Evolutionary conservation across 2,329 filamentous ascomycete species (phyloP).

Genomic region (Lachnellula cervina): DNA sequence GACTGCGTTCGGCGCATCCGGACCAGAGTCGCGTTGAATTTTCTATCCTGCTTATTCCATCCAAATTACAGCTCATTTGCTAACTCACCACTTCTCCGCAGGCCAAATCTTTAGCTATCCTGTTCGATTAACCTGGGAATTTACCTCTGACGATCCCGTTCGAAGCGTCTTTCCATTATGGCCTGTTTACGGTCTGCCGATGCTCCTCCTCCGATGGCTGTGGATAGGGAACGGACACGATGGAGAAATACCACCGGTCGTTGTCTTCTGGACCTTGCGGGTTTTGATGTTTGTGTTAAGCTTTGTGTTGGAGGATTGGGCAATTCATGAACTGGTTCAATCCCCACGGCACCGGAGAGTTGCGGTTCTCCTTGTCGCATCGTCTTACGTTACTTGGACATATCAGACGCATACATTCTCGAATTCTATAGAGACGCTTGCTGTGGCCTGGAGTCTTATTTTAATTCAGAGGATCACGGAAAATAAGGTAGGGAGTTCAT

Average conservation of each 20-base stretch:
- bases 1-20: background rate
- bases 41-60: background rate
- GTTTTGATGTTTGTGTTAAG: slow-evolving; percentile 90
- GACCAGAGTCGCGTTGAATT: slow-evolving; percentile 5
- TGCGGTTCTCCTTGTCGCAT: slow-evolving; percentile 81
- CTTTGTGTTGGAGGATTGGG: slow-evolving; percentile 98
- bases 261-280: slow-evolving; percentile 85
- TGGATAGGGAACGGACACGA: slow-evolving; percentile 79
- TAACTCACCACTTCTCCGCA: slow-evolving; percentile 35
- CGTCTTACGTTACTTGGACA: slow-evolving; percentile 98
- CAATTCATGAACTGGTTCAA: slow-evolving; percentile 82
- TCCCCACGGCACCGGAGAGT: slow-evolving; percentile 65
- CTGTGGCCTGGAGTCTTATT: slow-evolving; percentile 90
- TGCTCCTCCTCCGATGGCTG: slow-evolving; percentile 88
- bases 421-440: slow-evolving; percentile 90
- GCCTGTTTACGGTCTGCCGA: slow-evolving; percentile 89
- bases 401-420: slow-evolving; percentile 98
- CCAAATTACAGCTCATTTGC: background rate
- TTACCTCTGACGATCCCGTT: slow-evolving; percentile 80
- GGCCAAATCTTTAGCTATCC: slow-evolving; percentile 92
- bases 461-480: slow-evolving; percentile 81
- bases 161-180: slow-evolving; percentile 96
- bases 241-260: slow-evolving; percentile 72
- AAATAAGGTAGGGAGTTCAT: slow-evolving; percentile 58
- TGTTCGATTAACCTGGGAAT: slow-evolving; percentile 90